Percentiles rank a stretch among this genome's conserved stretches.
Evolutionary conservation across 108 stramenopile genomes (phyloP).

Genomic region (Schizochytrium sp.): DNA sequence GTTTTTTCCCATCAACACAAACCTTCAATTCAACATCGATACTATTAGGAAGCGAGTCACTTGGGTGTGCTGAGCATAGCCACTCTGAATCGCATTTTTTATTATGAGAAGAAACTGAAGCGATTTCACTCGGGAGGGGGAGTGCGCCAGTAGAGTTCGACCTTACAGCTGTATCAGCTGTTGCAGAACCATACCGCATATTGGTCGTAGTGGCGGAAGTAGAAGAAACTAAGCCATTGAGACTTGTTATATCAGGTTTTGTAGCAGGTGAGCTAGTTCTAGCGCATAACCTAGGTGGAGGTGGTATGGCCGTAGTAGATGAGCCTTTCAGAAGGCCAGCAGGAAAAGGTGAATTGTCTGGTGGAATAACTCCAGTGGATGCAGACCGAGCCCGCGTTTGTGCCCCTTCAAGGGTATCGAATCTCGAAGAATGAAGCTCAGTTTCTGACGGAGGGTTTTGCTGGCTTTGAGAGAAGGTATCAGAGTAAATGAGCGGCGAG

Average conservation of each 20-base stretch:
- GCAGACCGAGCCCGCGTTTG: neutral
- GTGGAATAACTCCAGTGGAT: too few relatives aligned
- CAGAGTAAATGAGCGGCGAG: neutral
- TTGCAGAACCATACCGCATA: neutral
- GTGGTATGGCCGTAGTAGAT: too few relatives aligned
- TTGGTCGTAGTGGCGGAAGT: neutral
- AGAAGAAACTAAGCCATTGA: neutral
- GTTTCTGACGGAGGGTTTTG: neutral
- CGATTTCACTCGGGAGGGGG: neutral
- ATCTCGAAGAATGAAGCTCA: too few relatives aligned
- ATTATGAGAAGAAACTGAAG: too few relatives aligned
- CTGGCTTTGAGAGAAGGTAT: neutral
- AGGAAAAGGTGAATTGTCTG: too few relatives aligned
- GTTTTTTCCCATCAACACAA: neutral
- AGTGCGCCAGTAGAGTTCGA: neutral
- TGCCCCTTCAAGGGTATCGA: neutral
- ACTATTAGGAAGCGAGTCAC: neutral
- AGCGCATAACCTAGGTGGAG: too few relatives aligned
- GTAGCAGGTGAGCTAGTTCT: too few relatives aligned
- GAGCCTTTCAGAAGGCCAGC: too few relatives aligned
- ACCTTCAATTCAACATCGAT: slow-evolving; percentile 7
- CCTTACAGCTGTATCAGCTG: neutral
- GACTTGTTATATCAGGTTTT: neutral
- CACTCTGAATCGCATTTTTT: slow-evolving; percentile 32
- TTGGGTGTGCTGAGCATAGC: slow-evolving; percentile 43